Evolutionary conservation across 495 filamentous ascomycete genomes (phyloP), one percentile per base, ranked within the genome.

Genomic region (Daldinia loculata): DNA sequence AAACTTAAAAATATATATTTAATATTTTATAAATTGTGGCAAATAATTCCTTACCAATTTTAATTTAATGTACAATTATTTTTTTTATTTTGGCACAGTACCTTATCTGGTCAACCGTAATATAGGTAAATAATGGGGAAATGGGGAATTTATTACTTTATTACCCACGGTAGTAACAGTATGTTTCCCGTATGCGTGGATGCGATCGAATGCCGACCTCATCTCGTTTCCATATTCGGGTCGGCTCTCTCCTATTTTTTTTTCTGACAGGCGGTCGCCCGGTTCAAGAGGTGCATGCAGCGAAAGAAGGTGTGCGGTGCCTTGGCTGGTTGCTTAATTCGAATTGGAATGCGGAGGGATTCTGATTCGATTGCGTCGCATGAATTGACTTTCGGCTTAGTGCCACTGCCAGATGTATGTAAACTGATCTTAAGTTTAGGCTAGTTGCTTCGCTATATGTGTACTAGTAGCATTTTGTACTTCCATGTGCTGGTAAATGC

Each of bases 311-410:
- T 53, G 32, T 34, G 32, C 8, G 32, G 11, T 36, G 11, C 12
- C 34, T 36, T 36, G 34, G 34, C 34, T 36, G 34, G 34, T 36
- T 36, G 60, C 55, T 57, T 69, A 56, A 50, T 41, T 52, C 45
- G 6, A 63, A 63, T 62, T 71, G 59, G 69, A 63, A 71, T 57
- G 58, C 45, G 63, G 69, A 67, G 58, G 56, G 62, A 66, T 57
- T 70, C 15, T n/a, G 50, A 65, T 26, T 61, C 53, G 30, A 17
- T 71, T 62, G 57, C 67, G 56, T 70, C 57, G 68, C 68, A 71
- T 71, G 63, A 71, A 71, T 71, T 71, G 63, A 59, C 57, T 67
- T 71, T 59, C 3, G 26, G 12, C 14, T 14, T 26, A 36, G 34
- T 36, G 34, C 6, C 22, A 11, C 7, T 12, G n/a, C n/a, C n/a